These are phyloP conservation scores for Syzygium oleosum DNA, from an alignment of 345 rosid species.

Conservation along the genomic window DNA sequence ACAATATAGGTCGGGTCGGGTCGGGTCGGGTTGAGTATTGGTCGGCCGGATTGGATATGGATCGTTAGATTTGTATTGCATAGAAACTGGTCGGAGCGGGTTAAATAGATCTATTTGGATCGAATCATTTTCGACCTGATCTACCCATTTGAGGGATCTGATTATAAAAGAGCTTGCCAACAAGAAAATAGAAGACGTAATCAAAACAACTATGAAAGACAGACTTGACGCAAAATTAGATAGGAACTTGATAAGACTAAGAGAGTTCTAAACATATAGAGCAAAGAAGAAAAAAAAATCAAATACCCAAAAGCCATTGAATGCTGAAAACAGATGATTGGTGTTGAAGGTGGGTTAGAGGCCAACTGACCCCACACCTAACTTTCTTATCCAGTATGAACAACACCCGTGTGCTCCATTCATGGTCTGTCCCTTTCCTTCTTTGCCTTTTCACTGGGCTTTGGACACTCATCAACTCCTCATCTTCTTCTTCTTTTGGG, in stretches of 20 bases:
- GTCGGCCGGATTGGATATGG: no score
- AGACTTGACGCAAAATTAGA: background rate
- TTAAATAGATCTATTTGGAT: no score
- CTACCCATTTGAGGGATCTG: no score
- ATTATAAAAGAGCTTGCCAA: background rate
- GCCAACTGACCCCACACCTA: background rate
- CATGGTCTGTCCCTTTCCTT: background rate
- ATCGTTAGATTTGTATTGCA: no score
- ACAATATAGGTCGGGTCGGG: no score
- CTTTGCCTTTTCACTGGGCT: no score
- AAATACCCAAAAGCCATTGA: background rate
- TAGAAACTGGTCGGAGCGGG: no score
- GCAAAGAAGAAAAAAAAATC: background rate
- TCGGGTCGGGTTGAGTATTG: no score
- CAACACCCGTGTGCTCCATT: background rate
- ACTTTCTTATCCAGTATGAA: background rate
- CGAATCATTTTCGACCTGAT: no score
- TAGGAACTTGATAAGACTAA: rapidly evolving
- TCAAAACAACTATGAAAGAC: background rate
- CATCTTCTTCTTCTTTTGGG: background rate
- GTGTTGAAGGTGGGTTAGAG: background rate
- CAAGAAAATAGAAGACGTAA: background rate
- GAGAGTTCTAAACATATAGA: no score
- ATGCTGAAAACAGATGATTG: background rate
- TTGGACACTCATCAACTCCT: background rate